These are phyloP conservation scores for Porphyridium purpureum DNA, from an alignment of 23 red algal species.

Conservation along the genomic window DNA sequence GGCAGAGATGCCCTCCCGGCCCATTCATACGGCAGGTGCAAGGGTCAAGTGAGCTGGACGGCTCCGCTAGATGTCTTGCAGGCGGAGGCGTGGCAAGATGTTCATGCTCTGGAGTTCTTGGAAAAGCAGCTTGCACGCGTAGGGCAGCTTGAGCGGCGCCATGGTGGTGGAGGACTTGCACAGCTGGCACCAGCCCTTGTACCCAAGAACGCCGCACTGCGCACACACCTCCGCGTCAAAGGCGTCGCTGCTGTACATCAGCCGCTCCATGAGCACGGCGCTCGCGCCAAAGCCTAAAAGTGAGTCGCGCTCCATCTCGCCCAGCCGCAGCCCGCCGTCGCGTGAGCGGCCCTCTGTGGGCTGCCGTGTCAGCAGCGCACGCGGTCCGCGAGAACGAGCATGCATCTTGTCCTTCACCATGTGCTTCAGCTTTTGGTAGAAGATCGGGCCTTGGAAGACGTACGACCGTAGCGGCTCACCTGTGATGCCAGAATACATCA, in stretches of 20 bases:
- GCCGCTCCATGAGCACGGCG: slow-evolving; percentile 78
- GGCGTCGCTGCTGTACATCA: slow-evolving; percentile 69
- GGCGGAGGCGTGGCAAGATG: slow-evolving; percentile 48
- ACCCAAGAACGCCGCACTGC: slow-evolving; percentile 53
- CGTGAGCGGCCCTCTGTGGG: slow-evolving; percentile 61
- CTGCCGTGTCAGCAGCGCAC: slow-evolving; percentile 53
- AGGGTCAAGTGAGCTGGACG: too few relatives aligned
- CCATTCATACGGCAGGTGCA: too few relatives aligned
- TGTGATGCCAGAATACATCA: slow-evolving; percentile 75
- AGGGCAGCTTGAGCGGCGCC: slow-evolving; percentile 59
- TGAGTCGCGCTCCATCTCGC: slow-evolving; percentile 97
- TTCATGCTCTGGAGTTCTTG: slow-evolving; percentile 98
- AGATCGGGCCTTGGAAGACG: slow-evolving; percentile 88
- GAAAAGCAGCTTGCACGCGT: slow-evolving; percentile 94
- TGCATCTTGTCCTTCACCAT: slow-evolving; percentile 98
- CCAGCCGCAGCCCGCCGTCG: slow-evolving; percentile 82
- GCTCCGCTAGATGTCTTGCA: slow-evolving; percentile 24
- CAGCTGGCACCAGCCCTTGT: slow-evolving; percentile 68
- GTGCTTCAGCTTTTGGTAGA: slow-evolving; percentile 93
- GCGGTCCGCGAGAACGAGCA: slow-evolving; percentile 40
- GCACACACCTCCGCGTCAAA: slow-evolving; percentile 76
- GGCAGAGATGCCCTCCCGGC: too few relatives aligned
- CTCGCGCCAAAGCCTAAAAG: slow-evolving; percentile 79
- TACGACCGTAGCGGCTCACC: slow-evolving; percentile 78
- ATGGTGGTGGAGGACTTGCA: slow-evolving; percentile 39